These are phyloP conservation scores for Leccinum ochraceum DNA, from an alignment of 768 basidiomycete genomes.

Conservation along the genomic window DNA sequence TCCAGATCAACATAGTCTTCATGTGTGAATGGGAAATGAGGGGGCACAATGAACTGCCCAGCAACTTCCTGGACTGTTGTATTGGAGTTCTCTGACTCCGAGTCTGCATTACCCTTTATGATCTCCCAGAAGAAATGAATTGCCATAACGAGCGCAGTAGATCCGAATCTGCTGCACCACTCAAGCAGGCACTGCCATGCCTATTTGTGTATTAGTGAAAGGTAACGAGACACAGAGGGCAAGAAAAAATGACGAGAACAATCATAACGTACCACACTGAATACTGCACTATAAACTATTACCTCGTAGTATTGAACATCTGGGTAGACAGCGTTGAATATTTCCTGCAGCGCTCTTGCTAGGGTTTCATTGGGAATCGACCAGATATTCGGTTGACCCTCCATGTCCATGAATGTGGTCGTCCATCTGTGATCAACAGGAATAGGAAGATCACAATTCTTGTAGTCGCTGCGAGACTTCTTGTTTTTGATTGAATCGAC, in stretches of 20 bases:
- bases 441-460: slow-evolving; percentile 2
- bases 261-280: background rate
- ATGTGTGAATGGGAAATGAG: background rate
- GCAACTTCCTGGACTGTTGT: background rate
- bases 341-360: slow-evolving; percentile 2
- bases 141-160: background rate
- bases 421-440: background rate
- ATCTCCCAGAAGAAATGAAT: slow-evolving; percentile 6
- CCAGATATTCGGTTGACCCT: slow-evolving; percentile 1
- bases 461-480: background rate
- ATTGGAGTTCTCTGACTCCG: background rate
- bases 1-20: slow-evolving; percentile 1
- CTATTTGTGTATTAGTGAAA: background rate
- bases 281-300: background rate
- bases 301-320: background rate
- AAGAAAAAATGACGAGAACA: no score
- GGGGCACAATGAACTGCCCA: background rate
- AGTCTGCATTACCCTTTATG: background rate
- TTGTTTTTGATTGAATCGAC: background rate
- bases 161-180: slow-evolving; percentile 5
- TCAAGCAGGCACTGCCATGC: slow-evolving; percentile 4
- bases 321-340: background rate
- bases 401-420: slow-evolving; percentile 1
- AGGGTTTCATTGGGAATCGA: background rate
- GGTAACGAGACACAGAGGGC: background rate